Evolutionary conservation across 306 rosid species (phyloP).

Genomic region (Acacia melanoxylon): DNA sequence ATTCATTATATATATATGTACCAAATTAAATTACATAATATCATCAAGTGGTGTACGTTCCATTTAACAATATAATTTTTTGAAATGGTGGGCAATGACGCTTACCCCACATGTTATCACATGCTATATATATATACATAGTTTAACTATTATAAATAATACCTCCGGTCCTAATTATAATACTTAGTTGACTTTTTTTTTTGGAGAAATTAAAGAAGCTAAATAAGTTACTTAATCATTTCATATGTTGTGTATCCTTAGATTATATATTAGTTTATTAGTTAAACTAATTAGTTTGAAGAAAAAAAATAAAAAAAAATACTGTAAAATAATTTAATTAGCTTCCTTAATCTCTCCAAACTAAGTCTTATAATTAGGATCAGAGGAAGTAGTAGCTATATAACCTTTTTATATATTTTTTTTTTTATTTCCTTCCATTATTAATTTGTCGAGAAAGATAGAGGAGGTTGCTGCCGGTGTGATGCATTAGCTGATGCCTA

Average conservation of each 20-base stretch:
- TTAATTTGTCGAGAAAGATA: neutral
- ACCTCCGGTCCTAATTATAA: too few relatives aligned
- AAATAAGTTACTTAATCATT: too few relatives aligned
- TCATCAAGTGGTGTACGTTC: conserved; percentile 15
- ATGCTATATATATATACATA: neutral
- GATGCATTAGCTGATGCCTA: conserved; percentile 1
- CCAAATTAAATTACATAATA: conserved; percentile 5
- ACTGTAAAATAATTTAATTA: too few relatives aligned
- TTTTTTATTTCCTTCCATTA: neutral
- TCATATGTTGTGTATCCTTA: too few relatives aligned
- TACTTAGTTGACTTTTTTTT: too few relatives aligned
- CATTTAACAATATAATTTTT: conserved; percentile 12
- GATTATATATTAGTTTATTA: too few relatives aligned
- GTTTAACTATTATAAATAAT: conserved; percentile 6
- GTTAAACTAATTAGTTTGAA: too few relatives aligned
- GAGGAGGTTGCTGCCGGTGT: neutral
- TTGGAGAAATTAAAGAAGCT: too few relatives aligned
- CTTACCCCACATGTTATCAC: conserved; percentile 48
- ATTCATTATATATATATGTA: neutral
- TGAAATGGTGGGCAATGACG: conserved; percentile 12
- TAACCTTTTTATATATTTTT: too few relatives aligned
- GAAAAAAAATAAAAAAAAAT: too few relatives aligned
- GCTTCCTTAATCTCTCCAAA: too few relatives aligned
- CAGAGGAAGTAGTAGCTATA: conserved; percentile 24
- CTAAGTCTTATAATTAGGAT: too few relatives aligned